Evolutionary conservation across 2,329 filamentous ascomycete species (phyloP).

Genomic region (Cadophora sp.): DNA sequence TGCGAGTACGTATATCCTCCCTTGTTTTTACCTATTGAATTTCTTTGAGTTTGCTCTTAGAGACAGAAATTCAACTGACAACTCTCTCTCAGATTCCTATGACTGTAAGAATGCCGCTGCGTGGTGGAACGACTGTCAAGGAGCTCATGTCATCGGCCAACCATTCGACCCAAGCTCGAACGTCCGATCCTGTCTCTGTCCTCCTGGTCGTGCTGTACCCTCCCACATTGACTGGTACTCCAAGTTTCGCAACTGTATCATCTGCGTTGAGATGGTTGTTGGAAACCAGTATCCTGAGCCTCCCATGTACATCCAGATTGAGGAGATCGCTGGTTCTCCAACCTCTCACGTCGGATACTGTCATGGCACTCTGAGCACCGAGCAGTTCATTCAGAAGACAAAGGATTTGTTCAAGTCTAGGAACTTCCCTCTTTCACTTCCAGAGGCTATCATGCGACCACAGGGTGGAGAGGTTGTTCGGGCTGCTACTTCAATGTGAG

Average conservation of each 20-base stretch:
- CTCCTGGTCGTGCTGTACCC: conserved; percentile 1
- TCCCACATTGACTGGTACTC: conserved; percentile 14
- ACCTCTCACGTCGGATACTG: not conserved
- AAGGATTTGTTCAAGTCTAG: not conserved
- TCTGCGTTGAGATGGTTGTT: conserved; percentile 10
- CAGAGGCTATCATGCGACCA: conserved; percentile 2
- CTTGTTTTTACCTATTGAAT: not conserved
- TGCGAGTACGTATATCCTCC: not conserved
- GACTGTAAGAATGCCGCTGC: conserved; percentile 12
- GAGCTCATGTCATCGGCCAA: not conserved
- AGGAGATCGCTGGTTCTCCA: conserved; percentile 5
- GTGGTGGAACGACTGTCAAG: conserved; percentile 12
- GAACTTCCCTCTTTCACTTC: conserved; percentile 15
- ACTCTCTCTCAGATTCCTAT: not conserved
- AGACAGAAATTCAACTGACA: not conserved
- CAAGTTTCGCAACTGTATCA: conserved; percentile 10
- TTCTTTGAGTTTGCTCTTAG: not conserved
- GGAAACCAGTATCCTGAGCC: not conserved
- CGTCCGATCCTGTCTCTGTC: conserved; percentile 17
- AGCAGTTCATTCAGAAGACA: conserved; percentile 4
- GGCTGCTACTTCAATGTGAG: conserved; percentile 13
- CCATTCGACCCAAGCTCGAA: conserved; percentile 11
- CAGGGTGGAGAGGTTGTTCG: not conserved
- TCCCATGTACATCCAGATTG: conserved; percentile 8
- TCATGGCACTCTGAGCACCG: conserved; percentile 8